phyloP scores from a whole-genome alignment of 331 rosid genomes.

The Rosa hybrid region DNA sequence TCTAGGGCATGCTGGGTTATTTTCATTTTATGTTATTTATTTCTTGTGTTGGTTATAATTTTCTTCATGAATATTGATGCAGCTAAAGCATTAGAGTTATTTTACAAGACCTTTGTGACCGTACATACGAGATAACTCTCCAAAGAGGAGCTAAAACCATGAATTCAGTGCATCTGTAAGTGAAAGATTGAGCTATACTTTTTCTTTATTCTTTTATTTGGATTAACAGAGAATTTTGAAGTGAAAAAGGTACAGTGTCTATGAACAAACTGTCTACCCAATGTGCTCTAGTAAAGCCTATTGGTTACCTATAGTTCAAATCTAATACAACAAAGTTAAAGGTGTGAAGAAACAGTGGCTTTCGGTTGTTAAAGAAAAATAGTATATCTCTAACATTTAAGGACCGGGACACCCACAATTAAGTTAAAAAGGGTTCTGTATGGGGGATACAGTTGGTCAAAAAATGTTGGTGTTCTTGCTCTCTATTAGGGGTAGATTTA shows the following conservation, averaged over 20 bases:
- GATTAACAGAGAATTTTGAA: not conserved
- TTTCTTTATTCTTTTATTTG: not conserved
- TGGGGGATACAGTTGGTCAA: not conserved
- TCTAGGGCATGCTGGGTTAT: not conserved
- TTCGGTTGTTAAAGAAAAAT: no score
- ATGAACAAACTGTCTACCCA: not conserved
- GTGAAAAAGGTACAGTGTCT: not conserved
- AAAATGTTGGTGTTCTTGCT: no score
- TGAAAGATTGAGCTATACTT: not conserved
- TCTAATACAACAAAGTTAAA: not conserved
- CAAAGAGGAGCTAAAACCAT: conserved; percentile 98
- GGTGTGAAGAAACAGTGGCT: no score
- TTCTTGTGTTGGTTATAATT: conserved; percentile 20
- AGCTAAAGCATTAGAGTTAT: conserved; percentile 95
- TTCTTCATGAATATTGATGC: conserved; percentile 33
- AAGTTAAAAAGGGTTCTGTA: not conserved
- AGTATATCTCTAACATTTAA: not conserved
- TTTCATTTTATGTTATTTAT: not conserved
- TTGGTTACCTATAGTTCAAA: no score
- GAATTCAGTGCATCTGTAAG: conserved; percentile 97
- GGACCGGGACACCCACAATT: not conserved
- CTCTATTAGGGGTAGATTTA: no score
- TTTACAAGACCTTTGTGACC: conserved; percentile 99
- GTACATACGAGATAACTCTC: conserved; percentile 86
- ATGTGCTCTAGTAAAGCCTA: not conserved